Percentiles rank a stretch among this genome's conserved stretches.
Conservation (phyloP, 106 monocot species). For the Posidonia australis region DNA sequence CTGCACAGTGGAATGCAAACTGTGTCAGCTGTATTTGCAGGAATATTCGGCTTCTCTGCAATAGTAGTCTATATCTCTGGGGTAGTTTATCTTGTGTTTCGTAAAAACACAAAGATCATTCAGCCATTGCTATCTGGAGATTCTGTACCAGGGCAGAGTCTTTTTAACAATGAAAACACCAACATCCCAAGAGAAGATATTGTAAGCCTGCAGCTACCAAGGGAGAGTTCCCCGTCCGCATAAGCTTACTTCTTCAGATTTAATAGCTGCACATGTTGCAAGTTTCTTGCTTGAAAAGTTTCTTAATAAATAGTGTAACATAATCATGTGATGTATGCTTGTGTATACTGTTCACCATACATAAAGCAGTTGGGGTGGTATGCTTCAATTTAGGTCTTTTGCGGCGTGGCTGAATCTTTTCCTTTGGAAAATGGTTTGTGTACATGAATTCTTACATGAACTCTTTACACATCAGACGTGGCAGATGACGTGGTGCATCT, state of each 20-base stretch:
- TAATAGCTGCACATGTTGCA: too few relatives aligned
- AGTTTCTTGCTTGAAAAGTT: too few relatives aligned
- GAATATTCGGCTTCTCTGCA: constrained; percentile 69
- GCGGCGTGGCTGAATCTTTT: too few relatives aligned
- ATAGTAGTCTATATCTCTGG: constrained; percentile 56
- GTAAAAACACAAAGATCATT: constrained; percentile 56
- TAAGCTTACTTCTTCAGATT: background rate
- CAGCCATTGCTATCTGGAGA: constrained; percentile 39
- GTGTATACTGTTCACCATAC: too few relatives aligned
- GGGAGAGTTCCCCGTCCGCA: constrained; percentile 9
- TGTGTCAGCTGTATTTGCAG: constrained; percentile 40
- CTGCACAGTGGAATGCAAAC: constrained; percentile 35
- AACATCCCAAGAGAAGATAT: constrained; percentile 79
- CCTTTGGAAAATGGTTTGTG: too few relatives aligned
- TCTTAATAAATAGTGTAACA: too few relatives aligned
- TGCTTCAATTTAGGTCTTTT: too few relatives aligned
- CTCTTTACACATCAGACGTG: too few relatives aligned
- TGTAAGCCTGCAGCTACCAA: constrained; percentile 69
- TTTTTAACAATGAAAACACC: constrained; percentile 8
- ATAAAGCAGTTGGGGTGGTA: too few relatives aligned
- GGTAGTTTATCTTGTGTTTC: constrained; percentile 52
- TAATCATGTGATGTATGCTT: too few relatives aligned
- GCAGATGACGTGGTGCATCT: too few relatives aligned
- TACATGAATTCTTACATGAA: too few relatives aligned
- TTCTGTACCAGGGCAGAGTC: constrained; percentile 21